Base-by-base conservation (phyloP, 2,329 filamentous ascomycete genomes). In the Furcasterigmium furcatum region DNA sequence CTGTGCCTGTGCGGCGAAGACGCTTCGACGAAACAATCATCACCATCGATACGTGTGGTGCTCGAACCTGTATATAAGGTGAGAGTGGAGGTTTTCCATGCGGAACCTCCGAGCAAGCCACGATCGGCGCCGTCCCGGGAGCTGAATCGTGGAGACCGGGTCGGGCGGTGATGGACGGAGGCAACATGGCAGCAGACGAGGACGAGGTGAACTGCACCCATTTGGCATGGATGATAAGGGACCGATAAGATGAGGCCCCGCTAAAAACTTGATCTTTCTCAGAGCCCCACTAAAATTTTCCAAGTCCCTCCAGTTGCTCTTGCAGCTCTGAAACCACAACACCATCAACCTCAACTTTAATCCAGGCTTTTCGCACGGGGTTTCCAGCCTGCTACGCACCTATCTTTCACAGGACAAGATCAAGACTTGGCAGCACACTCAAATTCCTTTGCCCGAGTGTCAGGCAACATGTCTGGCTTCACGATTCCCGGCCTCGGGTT, bases 401-500 rank as follows among this genome's bases (percentile, higher is more conserved):
- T n/a, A 12, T n/a, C 30, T 32, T 32, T 13, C 16, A 7, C 30
- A n/a, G 13, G 13, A 4, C 14, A 7, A 32, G 30, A n/a, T 7
- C 13, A 13, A 16, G 14, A n/a, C 4, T 32, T 32, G 9, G 30
- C 14, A 3, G 10, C 14, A 32, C 30, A n/a, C 30, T 32, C 30
- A 13, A 32, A n/a, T 32, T 5, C 12, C 30, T 32, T 13, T 32
- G 30, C 13, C 35, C 39, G n/a, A n/a, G n/a, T n/a, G n/a, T n/a
- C n/a, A n/a, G 24, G 24, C 43, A 46, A 8, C 9, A 72, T 71
- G 68, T 64, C 68, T 21, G 65, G 65, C 44, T 71, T 72, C 27
- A 66, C 70, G 46, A 72, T 72, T 27, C 68, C 68, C 24, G 68
- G 68, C 44, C 56, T 72, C 14, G 68, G 68, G 10, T 65, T 70